Evolutionary conservation across 176 grass and related monocot species (phyloP).

Genomic region (Triticum turgidum): DNA sequence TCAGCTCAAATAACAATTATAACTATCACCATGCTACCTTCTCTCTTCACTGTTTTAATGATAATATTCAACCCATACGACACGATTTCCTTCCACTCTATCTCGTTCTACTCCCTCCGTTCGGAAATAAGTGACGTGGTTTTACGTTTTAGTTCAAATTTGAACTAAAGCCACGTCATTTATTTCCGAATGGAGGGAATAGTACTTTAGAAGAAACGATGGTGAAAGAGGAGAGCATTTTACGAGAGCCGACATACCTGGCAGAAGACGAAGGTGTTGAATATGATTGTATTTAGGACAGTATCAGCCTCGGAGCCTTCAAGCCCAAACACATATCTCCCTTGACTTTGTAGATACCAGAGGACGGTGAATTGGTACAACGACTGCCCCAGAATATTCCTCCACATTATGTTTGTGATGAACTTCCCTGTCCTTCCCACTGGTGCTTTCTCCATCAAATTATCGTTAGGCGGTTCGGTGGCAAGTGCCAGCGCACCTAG

Average conservation of each 20-base stretch:
- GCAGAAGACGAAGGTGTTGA: conserved; percentile 97
- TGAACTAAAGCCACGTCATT: no score
- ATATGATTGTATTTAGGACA: conserved; percentile 83
- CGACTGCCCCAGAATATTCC: conserved; percentile 83
- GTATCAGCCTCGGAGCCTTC: conserved; percentile 48
- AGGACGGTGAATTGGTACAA: conserved; percentile 69
- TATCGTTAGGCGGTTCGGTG: conserved; percentile 78
- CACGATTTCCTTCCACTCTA: background rate
- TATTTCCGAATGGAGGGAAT: no score
- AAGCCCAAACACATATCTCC: conserved; percentile 64
- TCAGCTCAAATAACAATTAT: background rate
- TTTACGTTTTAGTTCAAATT: no score
- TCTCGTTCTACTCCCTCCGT: background rate
- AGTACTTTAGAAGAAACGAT: background rate
- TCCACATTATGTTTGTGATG: conserved; percentile 87
- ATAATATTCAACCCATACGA: background rate
- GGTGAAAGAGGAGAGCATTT: background rate
- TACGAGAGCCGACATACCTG: conserved; percentile 49
- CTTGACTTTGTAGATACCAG: conserved; percentile 86
- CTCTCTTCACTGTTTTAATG: background rate
- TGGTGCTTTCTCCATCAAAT: conserved; percentile 71
- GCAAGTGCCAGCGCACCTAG: conserved; percentile 87
- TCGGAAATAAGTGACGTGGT: no score
- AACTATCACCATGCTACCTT: background rate
- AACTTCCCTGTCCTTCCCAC: conserved; percentile 82